Conservation (phyloP, 768 basidiomycete species). For the Suillus brevipes region DNA sequence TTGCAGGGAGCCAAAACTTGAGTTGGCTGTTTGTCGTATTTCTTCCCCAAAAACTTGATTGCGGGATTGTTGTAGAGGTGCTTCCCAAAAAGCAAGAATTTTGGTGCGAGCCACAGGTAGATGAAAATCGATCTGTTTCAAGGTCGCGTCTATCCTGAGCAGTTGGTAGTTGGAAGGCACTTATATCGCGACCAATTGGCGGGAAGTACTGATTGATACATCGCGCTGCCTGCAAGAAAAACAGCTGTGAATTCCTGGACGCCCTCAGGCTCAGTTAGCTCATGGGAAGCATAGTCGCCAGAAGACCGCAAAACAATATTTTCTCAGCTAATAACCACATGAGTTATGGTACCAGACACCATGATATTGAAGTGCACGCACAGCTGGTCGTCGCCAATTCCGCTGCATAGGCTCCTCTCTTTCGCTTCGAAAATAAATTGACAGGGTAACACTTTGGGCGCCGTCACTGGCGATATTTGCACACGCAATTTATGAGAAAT, state of each 20-base stretch:
- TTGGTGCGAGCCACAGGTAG: slow-evolving; percentile 62
- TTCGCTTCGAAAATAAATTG: not conserved
- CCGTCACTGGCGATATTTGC: fast-evolving
- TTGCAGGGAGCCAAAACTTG: slow-evolving; percentile 69
- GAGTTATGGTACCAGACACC: not conserved
- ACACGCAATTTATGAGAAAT: not conserved
- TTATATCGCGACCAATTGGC: not conserved
- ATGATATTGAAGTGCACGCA: not conserved
- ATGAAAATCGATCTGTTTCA: not conserved
- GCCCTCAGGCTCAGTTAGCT: not conserved
- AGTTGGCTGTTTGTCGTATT: slow-evolving; percentile 45
- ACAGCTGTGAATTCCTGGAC: not conserved
- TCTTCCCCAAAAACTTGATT: too few relatives aligned
- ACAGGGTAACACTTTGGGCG: too few relatives aligned
- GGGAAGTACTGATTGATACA: not conserved
- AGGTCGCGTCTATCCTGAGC: not conserved
- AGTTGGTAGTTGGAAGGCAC: not conserved
- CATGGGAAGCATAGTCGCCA: not conserved
- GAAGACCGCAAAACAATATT: not conserved
- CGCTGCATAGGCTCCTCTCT: not conserved
- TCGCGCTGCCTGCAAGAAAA: not conserved
- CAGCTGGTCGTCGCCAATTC: not conserved
- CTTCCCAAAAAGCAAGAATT: slow-evolving; percentile 56
- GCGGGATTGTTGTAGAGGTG: slow-evolving; percentile 21
- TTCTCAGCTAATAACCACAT: not conserved